Conservation (phyloP, 495 filamentous ascomycete species). For the Terfezia claveryi region DNA sequence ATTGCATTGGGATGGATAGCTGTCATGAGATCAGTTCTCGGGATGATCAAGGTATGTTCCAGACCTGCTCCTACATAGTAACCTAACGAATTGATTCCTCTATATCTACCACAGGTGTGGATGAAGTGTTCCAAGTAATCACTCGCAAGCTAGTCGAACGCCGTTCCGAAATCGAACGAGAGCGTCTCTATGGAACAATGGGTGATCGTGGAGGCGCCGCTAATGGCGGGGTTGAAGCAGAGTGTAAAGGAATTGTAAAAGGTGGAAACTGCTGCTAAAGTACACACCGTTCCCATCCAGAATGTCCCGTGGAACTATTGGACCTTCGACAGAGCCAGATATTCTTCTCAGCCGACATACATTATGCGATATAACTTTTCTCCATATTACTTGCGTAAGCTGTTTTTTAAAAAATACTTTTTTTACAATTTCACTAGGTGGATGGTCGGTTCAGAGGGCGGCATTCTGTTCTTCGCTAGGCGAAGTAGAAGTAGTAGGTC, state of each 20-base stretch:
- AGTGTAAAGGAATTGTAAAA: background rate
- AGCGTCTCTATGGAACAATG: background rate
- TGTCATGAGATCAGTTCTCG: slow-evolving; percentile 92
- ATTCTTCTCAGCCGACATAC: too few relatives aligned
- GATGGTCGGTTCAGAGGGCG: too few relatives aligned
- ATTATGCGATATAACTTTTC: too few relatives aligned
- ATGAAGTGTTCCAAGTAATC: slow-evolving; percentile 91
- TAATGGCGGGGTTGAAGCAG: background rate
- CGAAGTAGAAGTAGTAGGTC: too few relatives aligned
- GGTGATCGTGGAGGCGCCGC: background rate
- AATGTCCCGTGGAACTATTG: too few relatives aligned
- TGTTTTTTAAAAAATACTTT: too few relatives aligned
- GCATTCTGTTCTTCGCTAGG: too few relatives aligned
- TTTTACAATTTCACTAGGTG: too few relatives aligned
- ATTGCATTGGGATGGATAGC: slow-evolving; percentile 64
- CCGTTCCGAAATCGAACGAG: slow-evolving; percentile 15
- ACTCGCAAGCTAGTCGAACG: slow-evolving; percentile 82
- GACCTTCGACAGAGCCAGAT: too few relatives aligned
- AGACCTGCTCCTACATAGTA: background rate
- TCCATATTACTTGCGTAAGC: too few relatives aligned
- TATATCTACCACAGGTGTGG: slow-evolving; percentile 32
- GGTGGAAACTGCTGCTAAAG: background rate
- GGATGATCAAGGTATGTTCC: slow-evolving; percentile 47
- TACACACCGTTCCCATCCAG: too few relatives aligned
- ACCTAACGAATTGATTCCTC: too few relatives aligned